Evolutionary conservation across 345 rosid genomes (phyloP).

Genomic region (Eucalyptus pauciflora): DNA sequence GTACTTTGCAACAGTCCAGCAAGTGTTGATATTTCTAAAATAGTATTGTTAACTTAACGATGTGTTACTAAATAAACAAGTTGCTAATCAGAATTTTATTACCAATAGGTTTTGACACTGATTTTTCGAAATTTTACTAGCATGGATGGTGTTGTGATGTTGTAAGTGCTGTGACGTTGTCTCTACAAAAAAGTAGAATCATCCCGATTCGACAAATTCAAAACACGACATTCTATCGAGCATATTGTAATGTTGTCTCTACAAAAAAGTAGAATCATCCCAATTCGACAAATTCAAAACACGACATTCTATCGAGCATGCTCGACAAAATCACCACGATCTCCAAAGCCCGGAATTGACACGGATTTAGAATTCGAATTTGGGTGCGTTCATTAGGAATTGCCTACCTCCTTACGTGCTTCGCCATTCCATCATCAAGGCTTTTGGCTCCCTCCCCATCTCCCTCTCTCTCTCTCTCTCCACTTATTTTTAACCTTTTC

Average conservation of each 20-base stretch:
- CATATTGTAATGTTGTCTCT: background rate
- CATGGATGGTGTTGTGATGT: background rate
- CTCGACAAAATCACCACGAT: background rate
- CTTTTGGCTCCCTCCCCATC: background rate
- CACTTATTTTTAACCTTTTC: background rate
- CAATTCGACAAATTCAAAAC: background rate
- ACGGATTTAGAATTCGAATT: background rate
- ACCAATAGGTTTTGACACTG: background rate
- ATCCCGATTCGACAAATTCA: background rate
- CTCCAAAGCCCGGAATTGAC: background rate
- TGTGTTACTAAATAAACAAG: no score
- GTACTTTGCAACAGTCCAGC: accelerated
- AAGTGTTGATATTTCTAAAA: accelerated
- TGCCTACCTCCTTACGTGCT: background rate
- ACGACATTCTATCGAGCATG: background rate
- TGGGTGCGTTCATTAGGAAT: background rate
- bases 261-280: background rate
- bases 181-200: background rate
- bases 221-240: background rate
- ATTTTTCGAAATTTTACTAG: background rate
- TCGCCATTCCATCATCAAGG: background rate
- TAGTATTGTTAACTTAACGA: no score
- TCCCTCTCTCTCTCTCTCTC: background rate
- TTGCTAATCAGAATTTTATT: background rate
- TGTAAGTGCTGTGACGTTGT: background rate